Conservation (phyloP, 2,329 filamentous ascomycete species). For the Huntiella abstrusa region DNA sequence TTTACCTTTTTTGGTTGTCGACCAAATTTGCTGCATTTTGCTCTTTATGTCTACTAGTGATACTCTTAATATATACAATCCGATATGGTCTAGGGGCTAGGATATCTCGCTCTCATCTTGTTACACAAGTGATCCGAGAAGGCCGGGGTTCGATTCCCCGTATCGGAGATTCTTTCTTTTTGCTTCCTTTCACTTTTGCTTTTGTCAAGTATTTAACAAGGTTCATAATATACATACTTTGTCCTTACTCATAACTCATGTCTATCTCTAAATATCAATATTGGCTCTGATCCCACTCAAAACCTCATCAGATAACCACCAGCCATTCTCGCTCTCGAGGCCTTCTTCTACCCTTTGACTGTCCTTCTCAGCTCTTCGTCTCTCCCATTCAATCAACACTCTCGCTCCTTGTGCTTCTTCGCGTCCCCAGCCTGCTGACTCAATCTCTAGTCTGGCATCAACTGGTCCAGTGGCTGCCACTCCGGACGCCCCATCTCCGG, state of each 20-base stretch:
- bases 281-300: not conserved
- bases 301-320: not conserved
- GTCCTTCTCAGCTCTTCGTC: not conserved
- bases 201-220: not conserved
- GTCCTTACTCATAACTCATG: not conserved
- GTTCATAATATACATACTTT: not conserved
- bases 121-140: slow-evolving; percentile 9
- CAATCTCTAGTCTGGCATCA: slow-evolving; percentile 53
- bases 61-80: too few species aligned
- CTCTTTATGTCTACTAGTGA: too few species aligned
- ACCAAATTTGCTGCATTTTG: too few species aligned
- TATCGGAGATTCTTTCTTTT: slow-evolving; percentile 9
- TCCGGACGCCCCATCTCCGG: slow-evolving; percentile 26
- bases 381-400: slow-evolving; percentile 1
- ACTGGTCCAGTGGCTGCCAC: slow-evolving; percentile 24
- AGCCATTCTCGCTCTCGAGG: not conserved
- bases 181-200: not conserved
- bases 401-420: not conserved
- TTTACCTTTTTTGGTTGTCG: not conserved
- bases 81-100: too few species aligned
- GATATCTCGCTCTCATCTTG: too few species aligned
- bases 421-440: slow-evolving; percentile 15
- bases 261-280: not conserved
- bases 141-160: slow-evolving; percentile 14
- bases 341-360: not conserved